Base-by-base conservation (phyloP, 345 rosid genomes). In the Citrus trifoliata region DNA sequence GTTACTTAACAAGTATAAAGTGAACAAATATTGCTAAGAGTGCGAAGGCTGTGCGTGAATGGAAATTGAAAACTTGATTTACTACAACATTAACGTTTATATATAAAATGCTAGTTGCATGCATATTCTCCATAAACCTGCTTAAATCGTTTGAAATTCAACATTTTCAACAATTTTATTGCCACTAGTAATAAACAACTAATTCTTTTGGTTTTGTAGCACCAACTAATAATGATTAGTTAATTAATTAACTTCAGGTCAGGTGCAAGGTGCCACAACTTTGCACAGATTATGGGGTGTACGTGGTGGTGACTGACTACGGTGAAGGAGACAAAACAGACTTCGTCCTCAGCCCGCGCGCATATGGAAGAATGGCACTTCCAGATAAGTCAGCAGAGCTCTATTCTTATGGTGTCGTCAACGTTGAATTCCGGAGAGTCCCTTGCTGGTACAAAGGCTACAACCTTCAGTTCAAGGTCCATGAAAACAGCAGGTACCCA, bases 291-390 rank as follows among this genome's bases (percentile, higher is more conserved):
- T 81, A 88, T 1, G 98, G 98, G 40, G 89, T 83, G 82, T 79
- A 79, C 77, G 79, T 92, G 73, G 93, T 90, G 82, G 93, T 82
- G 85, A 93, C 98, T 10, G 98, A 95, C 91, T 90, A 88, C 10
- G 98, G 98, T 0, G 95, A 92, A 79, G 98, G 98, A 58, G 87
- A 86, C 89, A 73, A 76, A 38, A 89, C 98, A 0, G 98, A 95
- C 86, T 95, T 95, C 86, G 86, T 95, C 80, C 90, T 95, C 27
- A 95, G 98, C 85, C 69, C 89, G 4, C 81, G 86, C 0, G 94
- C 97, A 14, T 95, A 90, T 55, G 81, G 85, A 22, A 85, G 82
- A 76, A 72, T 95, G 88, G 94, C 95, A 0, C 71, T 61, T 66
- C 78, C 91, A 0, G 83, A 85, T 74, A 67, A 60, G 55, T 86